These are phyloP conservation scores for Rosellinia necatrix DNA, from an alignment of 2,329 filamentous ascomycete genomes.

Conservation along the genomic window DNA sequence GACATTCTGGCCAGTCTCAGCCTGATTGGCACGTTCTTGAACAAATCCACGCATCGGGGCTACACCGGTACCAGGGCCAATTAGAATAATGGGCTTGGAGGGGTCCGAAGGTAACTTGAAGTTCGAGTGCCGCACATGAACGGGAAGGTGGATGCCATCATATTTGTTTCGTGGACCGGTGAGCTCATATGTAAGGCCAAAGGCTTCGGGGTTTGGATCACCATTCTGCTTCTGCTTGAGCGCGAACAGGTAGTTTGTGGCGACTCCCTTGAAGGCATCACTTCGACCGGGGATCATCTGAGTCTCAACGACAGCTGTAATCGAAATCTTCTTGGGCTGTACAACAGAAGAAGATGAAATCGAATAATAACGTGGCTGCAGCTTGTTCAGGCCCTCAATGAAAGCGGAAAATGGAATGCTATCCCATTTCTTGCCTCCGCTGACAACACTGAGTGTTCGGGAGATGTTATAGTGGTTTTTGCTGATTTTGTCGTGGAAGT, in stretches of 20 bases:
- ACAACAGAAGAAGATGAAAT: conserved; percentile 96
- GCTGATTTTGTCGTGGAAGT: conserved; percentile 86
- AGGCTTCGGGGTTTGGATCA: conserved; percentile 78
- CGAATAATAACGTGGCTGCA: conserved; percentile 98
- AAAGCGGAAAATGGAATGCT: conserved; percentile 91
- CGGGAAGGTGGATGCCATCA: conserved; percentile 90
- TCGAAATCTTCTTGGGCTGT: conserved; percentile 91
- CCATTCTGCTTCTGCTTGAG: conserved; percentile 97
- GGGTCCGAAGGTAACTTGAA: conserved; percentile 98
- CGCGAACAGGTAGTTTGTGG: conserved; percentile 94
- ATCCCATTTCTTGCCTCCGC: conserved; percentile 76
- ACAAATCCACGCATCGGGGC: conserved; percentile 95
- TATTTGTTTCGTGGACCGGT: conserved; percentile 94
- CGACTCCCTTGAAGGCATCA: conserved; percentile 86
- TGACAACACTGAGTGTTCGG: conserved; percentile 75
- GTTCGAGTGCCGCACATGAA: conserved; percentile 96
- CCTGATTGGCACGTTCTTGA: conserved; percentile 87
- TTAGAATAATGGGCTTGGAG: conserved; percentile 90
- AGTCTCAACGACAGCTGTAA: conserved; percentile 93
- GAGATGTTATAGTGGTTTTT: conserved; percentile 87
- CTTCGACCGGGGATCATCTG: conserved; percentile 75
- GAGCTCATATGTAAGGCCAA: conserved; percentile 85
- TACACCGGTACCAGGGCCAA: conserved; percentile 94
- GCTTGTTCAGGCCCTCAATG: conserved; percentile 90
- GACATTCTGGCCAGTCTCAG: conserved; percentile 77